Conservation (phyloP, 1,284 basidiomycete species). For the Sutorius eximius region DNA sequence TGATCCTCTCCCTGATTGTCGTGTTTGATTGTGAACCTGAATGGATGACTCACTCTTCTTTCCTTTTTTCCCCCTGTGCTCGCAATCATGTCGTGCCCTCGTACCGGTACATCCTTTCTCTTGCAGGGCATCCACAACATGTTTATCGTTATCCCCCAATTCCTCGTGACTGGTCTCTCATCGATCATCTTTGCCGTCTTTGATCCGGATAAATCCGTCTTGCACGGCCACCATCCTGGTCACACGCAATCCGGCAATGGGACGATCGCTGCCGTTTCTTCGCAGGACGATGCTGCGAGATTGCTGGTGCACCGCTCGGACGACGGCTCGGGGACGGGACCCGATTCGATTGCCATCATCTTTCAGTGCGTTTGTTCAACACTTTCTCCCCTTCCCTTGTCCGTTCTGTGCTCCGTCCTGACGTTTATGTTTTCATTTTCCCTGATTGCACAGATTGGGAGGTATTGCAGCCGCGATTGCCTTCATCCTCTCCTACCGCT, state of each 20-base stretch:
- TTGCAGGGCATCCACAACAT: slow-evolving; percentile 87
- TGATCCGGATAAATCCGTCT: slow-evolving; percentile 53
- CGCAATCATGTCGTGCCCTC: slow-evolving; percentile 1
- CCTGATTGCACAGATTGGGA: slow-evolving; percentile 53
- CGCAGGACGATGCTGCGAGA: slow-evolving; percentile 7
- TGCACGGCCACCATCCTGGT: slow-evolving; percentile 41
- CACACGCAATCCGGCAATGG: slow-evolving; percentile 30
- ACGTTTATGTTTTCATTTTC: background rate
- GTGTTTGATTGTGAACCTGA: background rate
- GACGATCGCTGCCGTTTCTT: slow-evolving; percentile 18
- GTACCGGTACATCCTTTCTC: background rate
- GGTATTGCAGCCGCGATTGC: slow-evolving; percentile 72
- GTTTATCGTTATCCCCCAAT: slow-evolving; percentile 79
- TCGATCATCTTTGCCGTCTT: slow-evolving; percentile 67
- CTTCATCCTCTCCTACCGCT: slow-evolving; percentile 65
- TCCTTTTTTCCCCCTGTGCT: background rate
- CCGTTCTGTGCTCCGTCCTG: background rate
- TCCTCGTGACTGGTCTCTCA: slow-evolving; percentile 66
- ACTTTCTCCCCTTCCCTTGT: no score
- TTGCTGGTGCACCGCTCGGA: slow-evolving; percentile 7
- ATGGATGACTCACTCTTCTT: background rate
- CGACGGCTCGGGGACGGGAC: slow-evolving; percentile 29
- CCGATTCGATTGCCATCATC: slow-evolving; percentile 74
- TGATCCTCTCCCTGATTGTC: slow-evolving; percentile 7
- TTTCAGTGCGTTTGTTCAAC: slow-evolving; percentile 53